Evolutionary conservation across 176 grass and related monocot genomes (phyloP).

Genomic region (Oryza australiensis): DNA sequence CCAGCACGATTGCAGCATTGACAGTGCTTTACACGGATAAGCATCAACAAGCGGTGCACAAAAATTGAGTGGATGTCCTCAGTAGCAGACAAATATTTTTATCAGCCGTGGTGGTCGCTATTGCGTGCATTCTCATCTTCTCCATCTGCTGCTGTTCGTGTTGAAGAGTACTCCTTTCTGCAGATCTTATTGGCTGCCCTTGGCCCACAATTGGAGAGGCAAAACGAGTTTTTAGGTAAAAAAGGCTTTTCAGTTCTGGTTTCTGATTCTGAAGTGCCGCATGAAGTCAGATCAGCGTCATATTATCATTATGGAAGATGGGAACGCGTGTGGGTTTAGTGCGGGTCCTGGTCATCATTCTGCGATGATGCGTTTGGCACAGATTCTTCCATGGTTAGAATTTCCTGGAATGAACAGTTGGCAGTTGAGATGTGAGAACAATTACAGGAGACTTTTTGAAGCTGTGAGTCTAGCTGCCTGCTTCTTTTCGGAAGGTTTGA

Average conservation of each 20-base stretch:
- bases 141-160: background rate
- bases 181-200: background rate
- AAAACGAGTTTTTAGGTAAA: constrained; percentile 11
- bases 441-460: background rate
- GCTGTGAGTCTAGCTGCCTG: background rate
- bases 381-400: constrained; percentile 16
- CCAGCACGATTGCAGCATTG: constrained; percentile 65
- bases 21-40: constrained; percentile 52
- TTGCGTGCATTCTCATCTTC: background rate
- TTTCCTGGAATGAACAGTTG: background rate
- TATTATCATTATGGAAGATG: constrained; percentile 13
- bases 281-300: constrained; percentile 14
- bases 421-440: background rate
- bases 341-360: background rate
- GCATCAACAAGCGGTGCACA: background rate
- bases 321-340: constrained; percentile 18
- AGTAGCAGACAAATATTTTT: background rate
- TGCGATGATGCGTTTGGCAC: background rate
- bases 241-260: background rate
- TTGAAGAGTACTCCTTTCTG: background rate
- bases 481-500: background rate
- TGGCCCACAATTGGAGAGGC: constrained; percentile 19
- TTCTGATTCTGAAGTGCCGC: background rate
- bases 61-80: constrained; percentile 17
- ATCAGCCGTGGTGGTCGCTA: constrained; percentile 4